Conservation (phyloP, 441 rosid genomes). For the Pelargonium cotyledonis region DNA sequence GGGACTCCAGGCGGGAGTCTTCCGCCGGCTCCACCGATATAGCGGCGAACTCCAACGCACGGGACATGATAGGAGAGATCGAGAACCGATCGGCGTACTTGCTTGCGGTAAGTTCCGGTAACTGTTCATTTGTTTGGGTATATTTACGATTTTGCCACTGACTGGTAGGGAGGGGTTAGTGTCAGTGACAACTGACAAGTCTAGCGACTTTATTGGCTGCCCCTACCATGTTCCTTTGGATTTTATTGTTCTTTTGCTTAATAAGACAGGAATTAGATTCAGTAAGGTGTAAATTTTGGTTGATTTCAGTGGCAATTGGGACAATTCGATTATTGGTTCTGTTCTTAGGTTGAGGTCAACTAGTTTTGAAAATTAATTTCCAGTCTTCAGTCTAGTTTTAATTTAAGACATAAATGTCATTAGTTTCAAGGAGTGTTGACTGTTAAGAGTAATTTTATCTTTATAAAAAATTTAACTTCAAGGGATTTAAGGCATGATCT, state of each 20-base stretch:
- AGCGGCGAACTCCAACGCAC: conserved; percentile 54
- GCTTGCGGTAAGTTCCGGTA: conserved; percentile 67
- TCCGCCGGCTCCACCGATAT: conserved; percentile 36
- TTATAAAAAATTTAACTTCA: too few species aligned
- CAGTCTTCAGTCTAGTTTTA: neutral
- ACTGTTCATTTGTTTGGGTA: neutral
- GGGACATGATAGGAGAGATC: conserved; percentile 98
- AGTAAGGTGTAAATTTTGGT: conserved; percentile 3
- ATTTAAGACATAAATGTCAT: too few species aligned
- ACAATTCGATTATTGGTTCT: neutral
- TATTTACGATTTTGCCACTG: conserved; percentile 39
- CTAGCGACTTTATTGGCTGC: conserved; percentile 23
- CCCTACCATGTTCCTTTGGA: conserved; percentile 23
- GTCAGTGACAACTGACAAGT: conserved; percentile 33
- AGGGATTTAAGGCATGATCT: too few species aligned
- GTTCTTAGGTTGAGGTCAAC: neutral
- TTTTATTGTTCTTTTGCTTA: conserved; percentile 25
- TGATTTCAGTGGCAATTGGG: conserved; percentile 19
- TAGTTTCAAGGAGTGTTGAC: too few species aligned
- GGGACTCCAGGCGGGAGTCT: conserved; percentile 73
- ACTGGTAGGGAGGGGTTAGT: neutral
- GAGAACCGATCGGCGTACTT: conserved; percentile 88
- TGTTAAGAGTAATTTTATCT: too few species aligned
- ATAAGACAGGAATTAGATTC: conserved; percentile 38
- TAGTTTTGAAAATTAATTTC: neutral